phyloP scores from a whole-genome alignment of 2,329 filamentous ascomycete species.

The Coniochaeta hoffmannii region DNA sequence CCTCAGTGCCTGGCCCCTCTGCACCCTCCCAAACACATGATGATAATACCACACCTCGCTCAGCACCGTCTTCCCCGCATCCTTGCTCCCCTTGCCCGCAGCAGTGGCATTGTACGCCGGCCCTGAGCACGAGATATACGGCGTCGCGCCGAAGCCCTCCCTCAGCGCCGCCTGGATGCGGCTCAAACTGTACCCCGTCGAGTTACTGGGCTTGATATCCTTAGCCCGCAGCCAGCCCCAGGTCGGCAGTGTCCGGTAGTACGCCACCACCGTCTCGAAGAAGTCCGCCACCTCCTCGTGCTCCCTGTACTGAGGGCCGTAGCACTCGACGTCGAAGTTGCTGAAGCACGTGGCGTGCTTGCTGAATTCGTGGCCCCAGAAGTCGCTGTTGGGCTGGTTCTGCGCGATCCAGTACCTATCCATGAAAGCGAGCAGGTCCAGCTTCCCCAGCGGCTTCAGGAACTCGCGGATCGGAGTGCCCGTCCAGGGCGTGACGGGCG shows the following conservation, averaged over 20 bases:
- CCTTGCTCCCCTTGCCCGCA: constrained; percentile 44
- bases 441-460: constrained; percentile 48
- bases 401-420: constrained; percentile 58
- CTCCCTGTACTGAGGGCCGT: constrained; percentile 46
- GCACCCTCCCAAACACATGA: constrained; percentile 50
- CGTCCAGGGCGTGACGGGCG: constrained; percentile 47
- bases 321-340: constrained; percentile 59
- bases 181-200: constrained; percentile 45
- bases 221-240: constrained; percentile 49
- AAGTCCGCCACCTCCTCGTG: constrained; percentile 57
- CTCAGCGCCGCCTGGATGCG: constrained; percentile 44
- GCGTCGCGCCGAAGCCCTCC: constrained; percentile 42
- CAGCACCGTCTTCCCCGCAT: constrained; percentile 50
- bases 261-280: constrained; percentile 52
- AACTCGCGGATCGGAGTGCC: constrained; percentile 52
- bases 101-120: constrained; percentile 53
- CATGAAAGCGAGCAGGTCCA: constrained; percentile 58
- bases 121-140: constrained; percentile 55
- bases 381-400: constrained; percentile 44
- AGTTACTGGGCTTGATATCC: constrained; percentile 51
- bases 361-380: constrained; percentile 62
- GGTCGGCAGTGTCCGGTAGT: constrained; percentile 52
- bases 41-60: constrained; percentile 62
- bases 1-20: constrained; percentile 39
- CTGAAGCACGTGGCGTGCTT: constrained; percentile 64